A percentile compares a stretch with the other conserved stretches of the same genome.
Evolutionary conservation across 2,329 filamentous ascomycete genomes (phyloP).

Genomic region (Xylariaceae sp.): DNA sequence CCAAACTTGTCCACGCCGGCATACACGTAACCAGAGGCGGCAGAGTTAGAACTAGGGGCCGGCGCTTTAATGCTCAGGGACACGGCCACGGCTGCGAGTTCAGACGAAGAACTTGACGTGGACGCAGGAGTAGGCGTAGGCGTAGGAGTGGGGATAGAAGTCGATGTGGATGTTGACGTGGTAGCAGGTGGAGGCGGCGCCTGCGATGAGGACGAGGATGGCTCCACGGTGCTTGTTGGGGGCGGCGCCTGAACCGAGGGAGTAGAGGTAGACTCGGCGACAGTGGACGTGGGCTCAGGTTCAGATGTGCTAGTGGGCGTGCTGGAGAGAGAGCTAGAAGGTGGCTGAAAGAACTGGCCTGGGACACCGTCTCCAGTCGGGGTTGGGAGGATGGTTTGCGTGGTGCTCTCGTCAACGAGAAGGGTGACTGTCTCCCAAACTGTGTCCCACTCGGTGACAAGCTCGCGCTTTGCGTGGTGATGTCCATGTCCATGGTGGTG

Average conservation of each 20-base stretch:
- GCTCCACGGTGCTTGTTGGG: neutral
- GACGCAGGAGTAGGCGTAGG: slow-evolving; percentile 3
- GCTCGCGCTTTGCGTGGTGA: slow-evolving; percentile 40
- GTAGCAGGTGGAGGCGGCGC: slow-evolving; percentile 14
- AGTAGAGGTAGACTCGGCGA: slow-evolving; percentile 8
- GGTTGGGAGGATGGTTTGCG: slow-evolving; percentile 40
- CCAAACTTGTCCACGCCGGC: slow-evolving; percentile 24
- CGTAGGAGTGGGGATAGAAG: neutral
- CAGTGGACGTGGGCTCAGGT: slow-evolving; percentile 22
- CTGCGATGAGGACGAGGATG: neutral
- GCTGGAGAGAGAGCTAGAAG: too few species aligned
- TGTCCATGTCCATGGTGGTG: slow-evolving; percentile 37
- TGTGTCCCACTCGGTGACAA: slow-evolving; percentile 44
- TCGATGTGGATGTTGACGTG: slow-evolving; percentile 10
- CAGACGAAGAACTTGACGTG: too few species aligned
- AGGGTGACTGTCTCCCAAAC: slow-evolving; percentile 52
- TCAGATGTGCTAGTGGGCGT: slow-evolving; percentile 16
- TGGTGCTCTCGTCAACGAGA: slow-evolving; percentile 48
- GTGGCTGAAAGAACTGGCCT: slow-evolving; percentile 37
- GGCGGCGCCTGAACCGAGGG: slow-evolving; percentile 11
- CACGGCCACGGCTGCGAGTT: slow-evolving; percentile 1
- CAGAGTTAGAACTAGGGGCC: neutral
- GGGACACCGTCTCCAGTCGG: slow-evolving; percentile 13
- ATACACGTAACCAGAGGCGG: slow-evolving; percentile 27
- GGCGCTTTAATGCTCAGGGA: neutral